These are phyloP conservation scores for Lachancea nothofagi DNA, from an alignment of 805 yeast genomes.

Conservation along the genomic window DNA sequence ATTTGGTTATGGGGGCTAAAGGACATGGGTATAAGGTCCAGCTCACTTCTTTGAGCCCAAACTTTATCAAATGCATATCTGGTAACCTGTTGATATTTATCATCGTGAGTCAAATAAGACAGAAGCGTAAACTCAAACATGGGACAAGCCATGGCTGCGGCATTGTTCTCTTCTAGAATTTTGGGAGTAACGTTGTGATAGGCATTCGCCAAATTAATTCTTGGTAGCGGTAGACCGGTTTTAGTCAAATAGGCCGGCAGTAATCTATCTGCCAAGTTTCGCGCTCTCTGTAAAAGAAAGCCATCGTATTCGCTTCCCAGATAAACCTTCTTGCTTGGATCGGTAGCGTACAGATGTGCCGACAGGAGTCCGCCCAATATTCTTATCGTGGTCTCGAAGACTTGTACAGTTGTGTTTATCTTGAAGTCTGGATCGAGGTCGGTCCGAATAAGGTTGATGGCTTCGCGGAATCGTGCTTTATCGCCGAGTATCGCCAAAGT, in stretches of 20 bases:
- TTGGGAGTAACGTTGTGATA: slow-evolving; percentile 39
- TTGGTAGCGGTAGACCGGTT: slow-evolving; percentile 67
- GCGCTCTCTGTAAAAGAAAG: slow-evolving; percentile 62
- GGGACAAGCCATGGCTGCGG: slow-evolving; percentile 84
- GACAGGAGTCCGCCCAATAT: slow-evolving; percentile 77
- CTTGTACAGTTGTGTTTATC: slow-evolving; percentile 70
- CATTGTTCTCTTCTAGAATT: slow-evolving; percentile 62
- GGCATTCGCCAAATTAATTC: slow-evolving; percentile 63
- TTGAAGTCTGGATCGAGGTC: slow-evolving; percentile 41
- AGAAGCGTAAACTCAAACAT: slow-evolving; percentile 73
- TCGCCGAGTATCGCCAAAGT: slow-evolving; percentile 71
- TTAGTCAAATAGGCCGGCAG: slow-evolving; percentile 63
- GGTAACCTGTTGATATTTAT: slow-evolving; percentile 58
- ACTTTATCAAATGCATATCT: slow-evolving; percentile 58
- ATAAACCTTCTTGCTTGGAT: slow-evolving; percentile 38
- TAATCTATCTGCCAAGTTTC: slow-evolving; percentile 67
- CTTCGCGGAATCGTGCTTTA: slow-evolving; percentile 45
- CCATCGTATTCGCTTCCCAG: slow-evolving; percentile 53
- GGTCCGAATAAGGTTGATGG: slow-evolving; percentile 38
- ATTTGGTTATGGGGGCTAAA: slow-evolving; percentile 52
- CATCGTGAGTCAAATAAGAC: slow-evolving; percentile 69
- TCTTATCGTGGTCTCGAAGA: slow-evolving; percentile 80
- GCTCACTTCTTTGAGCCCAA: slow-evolving; percentile 59
- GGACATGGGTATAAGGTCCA: slow-evolving; percentile 74
- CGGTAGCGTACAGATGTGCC: slow-evolving; percentile 66